These are phyloP conservation scores for Cladosporium sp. DNA, from an alignment of 2,329 filamentous ascomycete genomes.

Conservation along the genomic window DNA sequence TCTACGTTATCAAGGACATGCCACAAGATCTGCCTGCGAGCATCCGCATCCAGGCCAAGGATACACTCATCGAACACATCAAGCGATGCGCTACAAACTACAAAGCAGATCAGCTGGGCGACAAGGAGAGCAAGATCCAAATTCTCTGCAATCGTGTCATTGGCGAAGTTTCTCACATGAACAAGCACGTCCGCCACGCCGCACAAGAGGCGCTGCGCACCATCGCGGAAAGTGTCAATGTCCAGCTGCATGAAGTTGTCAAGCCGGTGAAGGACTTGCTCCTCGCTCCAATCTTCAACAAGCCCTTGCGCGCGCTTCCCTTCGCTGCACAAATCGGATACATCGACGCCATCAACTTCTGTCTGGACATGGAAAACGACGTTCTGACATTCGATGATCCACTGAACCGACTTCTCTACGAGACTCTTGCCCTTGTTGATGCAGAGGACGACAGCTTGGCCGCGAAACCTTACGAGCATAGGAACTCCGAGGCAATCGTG, in stretches of 20 bases:
- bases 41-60: conserved; percentile 79
- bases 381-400: conserved; percentile 92
- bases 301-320: conserved; percentile 87
- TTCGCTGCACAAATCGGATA: conserved; percentile 97
- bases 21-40: conserved; percentile 89
- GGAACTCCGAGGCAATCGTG: conserved; percentile 93
- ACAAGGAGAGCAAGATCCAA: conserved; percentile 66
- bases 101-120: conserved; percentile 76
- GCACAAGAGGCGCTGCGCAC: conserved; percentile 79
- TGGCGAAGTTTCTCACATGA: conserved; percentile 90
- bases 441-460: conserved; percentile 91
- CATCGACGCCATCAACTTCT: conserved; percentile 96
- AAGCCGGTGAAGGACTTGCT: conserved; percentile 87
- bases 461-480: conserved; percentile 88
- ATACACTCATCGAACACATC: conserved; percentile 73
- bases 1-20: conserved; percentile 98
- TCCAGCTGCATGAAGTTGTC: conserved; percentile 84
- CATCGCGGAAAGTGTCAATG: conserved; percentile 74
- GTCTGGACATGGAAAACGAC: conserved; percentile 82
- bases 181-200: conserved; percentile 87
- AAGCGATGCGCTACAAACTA: conserved; percentile 77
- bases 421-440: conserved; percentile 90
- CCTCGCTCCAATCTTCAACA: conserved; percentile 90
- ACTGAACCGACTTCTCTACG: conserved; percentile 85
- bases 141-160: conserved; percentile 84